Base-by-base conservation (phyloP, 768 basidiomycete species). In the Dioszegia aurantiaca region DNA sequence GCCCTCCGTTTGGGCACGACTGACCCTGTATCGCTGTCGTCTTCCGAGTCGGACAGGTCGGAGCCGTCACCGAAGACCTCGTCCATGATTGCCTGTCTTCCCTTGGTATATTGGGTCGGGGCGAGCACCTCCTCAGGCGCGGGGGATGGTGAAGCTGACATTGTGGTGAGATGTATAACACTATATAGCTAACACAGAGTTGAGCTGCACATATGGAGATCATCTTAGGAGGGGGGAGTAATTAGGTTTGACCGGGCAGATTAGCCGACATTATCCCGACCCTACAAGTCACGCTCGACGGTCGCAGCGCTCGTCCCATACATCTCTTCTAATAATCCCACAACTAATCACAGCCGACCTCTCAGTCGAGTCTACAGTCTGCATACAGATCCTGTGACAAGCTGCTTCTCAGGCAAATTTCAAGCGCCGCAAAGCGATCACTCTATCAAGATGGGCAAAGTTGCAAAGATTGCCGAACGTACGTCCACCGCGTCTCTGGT, bases 11-110 rank as follows among this genome's bases (percentile, higher is more conserved):
- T 37, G 37, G 40, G 37, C 61, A 70, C 53, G 42, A 17, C 27
- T 2, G 46, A 28, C 4, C 28, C 46, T 47, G 21, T 14, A 6
- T 48, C 48, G 33, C 26, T 10, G 21, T 63, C 61, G 27, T 56
- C 68, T 9, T 88, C 86, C 58, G 85, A 85, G 9, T 84, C 84
- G 0, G 88, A 90, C 9, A 90, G 83, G 61, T 93, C 90, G 2
- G 89, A 89, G 67, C 87, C 87, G 17, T 56, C 58, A 14, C 87
- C 68, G 19, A 72, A 69, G 21, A 67, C 58, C 11, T 63, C 41
- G 31, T 61, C 58, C 46, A 63, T 55, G 11, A 66, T 51, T 2
- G 52, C 59, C 8, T 54, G 42, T 52, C 61, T 62, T 12, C 43
- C 60, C 16, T 56, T 30, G 21, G 39, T 11, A 19, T 9, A n/a